phyloP scores from a whole-genome alignment of 164 flowering plant species.

The Chloranthus sessilifolius region DNA sequence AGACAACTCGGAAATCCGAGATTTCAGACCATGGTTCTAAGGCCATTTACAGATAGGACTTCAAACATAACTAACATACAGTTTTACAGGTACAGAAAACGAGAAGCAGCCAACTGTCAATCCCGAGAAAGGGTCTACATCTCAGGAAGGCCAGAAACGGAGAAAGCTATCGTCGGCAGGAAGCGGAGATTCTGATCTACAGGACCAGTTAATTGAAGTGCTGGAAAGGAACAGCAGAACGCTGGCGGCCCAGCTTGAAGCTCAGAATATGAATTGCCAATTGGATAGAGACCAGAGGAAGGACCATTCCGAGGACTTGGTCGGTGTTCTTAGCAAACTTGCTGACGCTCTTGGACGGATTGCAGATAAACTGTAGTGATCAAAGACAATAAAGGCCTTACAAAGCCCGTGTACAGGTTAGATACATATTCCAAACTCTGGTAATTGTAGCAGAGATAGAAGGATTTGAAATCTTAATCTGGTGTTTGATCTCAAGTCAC shows the following conservation, averaged over 20 bases:
- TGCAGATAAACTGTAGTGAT: constrained; percentile 63
- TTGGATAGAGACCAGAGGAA: constrained; percentile 69
- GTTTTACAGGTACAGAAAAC: constrained; percentile 29
- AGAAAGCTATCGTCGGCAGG: constrained; percentile 37
- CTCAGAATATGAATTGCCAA: constrained; percentile 50
- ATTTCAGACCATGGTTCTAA: no score
- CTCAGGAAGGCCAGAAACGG: constrained; percentile 56
- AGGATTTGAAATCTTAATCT: no score
- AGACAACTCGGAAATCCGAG: no score
- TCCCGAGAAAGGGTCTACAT: constrained; percentile 46
- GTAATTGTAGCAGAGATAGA: no score
- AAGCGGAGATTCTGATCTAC: constrained; percentile 25
- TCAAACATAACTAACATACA: no score
- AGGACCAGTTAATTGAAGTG: constrained; percentile 48
- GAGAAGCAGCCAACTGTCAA: constrained; percentile 36
- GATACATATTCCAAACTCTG: neutral
- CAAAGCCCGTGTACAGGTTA: constrained; percentile 21
- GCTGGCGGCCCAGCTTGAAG: constrained; percentile 61
- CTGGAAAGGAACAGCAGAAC: constrained; percentile 58
- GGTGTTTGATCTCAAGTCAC: no score
- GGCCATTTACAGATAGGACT: no score
- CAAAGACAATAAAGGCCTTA: neutral
- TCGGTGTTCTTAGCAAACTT: constrained; percentile 64
- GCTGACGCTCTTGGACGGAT: constrained; percentile 81
- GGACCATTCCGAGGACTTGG: constrained; percentile 45